phyloP scores from a whole-genome alignment of 352 stramenopile genomes.

The Globisporangium cederbergense region DNA sequence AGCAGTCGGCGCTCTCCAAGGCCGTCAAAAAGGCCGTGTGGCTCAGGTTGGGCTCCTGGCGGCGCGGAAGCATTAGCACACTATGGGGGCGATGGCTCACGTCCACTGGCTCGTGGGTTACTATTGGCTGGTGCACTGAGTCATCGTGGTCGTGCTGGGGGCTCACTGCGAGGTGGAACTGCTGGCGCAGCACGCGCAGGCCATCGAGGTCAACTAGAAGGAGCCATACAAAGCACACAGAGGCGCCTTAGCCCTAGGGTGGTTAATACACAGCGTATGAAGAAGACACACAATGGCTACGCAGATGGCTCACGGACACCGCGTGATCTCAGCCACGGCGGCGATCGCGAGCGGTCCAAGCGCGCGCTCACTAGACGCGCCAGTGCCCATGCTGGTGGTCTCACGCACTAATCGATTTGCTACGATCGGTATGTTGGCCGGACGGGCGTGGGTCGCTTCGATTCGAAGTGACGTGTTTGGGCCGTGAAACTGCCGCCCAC shows the following conservation, averaged over 20 bases:
- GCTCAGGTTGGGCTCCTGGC: constrained; percentile 33
- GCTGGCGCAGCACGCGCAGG: not conserved
- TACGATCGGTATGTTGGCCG: no score
- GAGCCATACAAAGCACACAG: not conserved
- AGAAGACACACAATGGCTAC: not conserved
- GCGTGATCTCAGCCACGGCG: constrained; percentile 52
- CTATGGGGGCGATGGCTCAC: not conserved
- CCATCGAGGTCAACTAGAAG: constrained; percentile 24
- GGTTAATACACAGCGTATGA: not conserved
- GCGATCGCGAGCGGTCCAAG: constrained; percentile 43
- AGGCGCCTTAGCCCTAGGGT: not conserved
- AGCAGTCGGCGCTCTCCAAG: constrained; percentile 33
- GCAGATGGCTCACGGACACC: constrained; percentile 27
- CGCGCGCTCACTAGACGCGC: constrained; percentile 35
- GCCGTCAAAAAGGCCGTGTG: constrained; percentile 32
- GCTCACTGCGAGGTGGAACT: not conserved
- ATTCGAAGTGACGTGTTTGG: no score
- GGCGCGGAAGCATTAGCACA: not conserved
- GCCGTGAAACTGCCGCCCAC: no score
- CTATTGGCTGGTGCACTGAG: not conserved
- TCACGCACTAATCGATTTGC: no score
- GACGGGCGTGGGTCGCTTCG: no score
- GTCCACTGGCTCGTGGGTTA: not conserved
- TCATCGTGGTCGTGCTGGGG: constrained; percentile 4
- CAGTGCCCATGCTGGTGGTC: constrained; percentile 22